Conservation (phyloP, 163 green algal species). For the Scenedesmus sp. region DNA sequence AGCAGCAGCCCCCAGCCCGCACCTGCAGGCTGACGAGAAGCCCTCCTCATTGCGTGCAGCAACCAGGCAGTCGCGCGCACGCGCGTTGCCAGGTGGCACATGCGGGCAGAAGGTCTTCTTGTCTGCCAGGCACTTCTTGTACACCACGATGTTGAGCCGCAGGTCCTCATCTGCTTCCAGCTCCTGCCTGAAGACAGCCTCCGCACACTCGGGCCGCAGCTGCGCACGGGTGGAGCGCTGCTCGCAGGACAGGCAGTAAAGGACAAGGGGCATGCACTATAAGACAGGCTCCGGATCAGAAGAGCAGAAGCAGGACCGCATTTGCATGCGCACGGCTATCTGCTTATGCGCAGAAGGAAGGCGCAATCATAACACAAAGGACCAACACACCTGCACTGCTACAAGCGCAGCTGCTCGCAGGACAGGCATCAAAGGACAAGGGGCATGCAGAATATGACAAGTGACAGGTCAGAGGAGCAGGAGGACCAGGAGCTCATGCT, state of each 20-base stretch:
- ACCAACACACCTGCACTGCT: no score
- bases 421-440: no score
- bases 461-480: no score
- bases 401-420: no score
- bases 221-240: slow-evolving; percentile 61
- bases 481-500: no score
- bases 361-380: no score
- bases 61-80: slow-evolving; percentile 87
- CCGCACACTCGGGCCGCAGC: slow-evolving; percentile 62
- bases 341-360: no score
- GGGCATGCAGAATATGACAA: no score
- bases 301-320: no score
- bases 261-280: not conserved
- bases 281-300: not conserved
- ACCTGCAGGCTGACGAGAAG: slow-evolving; percentile 61
- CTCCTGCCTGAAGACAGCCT: slow-evolving; percentile 70
- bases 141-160: slow-evolving; percentile 64
- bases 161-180: slow-evolving; percentile 74
- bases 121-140: slow-evolving; percentile 63
- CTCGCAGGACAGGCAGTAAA: not conserved
- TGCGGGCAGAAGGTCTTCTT: slow-evolving; percentile 57
- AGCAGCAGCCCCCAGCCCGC: not conserved
- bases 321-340: no score
- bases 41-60: slow-evolving; percentile 70
- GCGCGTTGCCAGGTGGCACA: slow-evolving; percentile 31